Conservation (phyloP, 305 asterid species). For the Striga hermonthica region DNA sequence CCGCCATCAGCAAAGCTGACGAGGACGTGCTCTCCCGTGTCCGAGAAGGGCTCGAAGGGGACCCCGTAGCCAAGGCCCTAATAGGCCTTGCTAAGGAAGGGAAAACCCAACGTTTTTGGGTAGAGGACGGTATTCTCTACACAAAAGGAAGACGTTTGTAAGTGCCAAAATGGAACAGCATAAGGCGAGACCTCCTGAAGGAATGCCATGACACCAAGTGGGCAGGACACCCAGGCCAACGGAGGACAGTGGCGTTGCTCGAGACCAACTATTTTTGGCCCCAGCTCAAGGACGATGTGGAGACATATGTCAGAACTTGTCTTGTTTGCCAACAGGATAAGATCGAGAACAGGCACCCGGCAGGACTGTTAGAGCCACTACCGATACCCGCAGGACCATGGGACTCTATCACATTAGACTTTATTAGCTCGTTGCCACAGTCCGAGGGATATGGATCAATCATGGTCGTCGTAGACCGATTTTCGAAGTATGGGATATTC, state of each 20-base stretch:
- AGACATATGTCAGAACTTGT: background rate
- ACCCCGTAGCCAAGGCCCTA: too few relatives aligned
- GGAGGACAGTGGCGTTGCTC: background rate
- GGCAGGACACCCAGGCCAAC: background rate
- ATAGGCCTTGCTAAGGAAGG: too few relatives aligned
- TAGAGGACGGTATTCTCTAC: too few relatives aligned
- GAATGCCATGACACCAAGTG: background rate
- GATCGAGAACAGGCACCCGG: too few relatives aligned
- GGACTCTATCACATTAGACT: background rate
- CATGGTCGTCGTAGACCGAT: background rate
- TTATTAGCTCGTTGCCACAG: background rate
- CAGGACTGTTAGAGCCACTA: too few relatives aligned
- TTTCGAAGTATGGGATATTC: too few relatives aligned
- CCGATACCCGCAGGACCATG: background rate
- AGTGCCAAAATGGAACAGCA: too few relatives aligned
- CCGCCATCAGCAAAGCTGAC: background rate
- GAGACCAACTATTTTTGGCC: background rate
- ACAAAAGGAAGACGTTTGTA: too few relatives aligned
- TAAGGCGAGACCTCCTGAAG: too few relatives aligned
- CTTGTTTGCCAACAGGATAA: background rate
- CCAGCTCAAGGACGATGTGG: background rate
- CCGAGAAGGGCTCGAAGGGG: too few relatives aligned
- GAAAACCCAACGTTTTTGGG: too few relatives aligned
- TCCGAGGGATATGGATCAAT: background rate
- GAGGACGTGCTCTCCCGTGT: background rate